Conservation (phyloP, 768 basidiomycete genomes). For the Lyophyllum atratum region DNA sequence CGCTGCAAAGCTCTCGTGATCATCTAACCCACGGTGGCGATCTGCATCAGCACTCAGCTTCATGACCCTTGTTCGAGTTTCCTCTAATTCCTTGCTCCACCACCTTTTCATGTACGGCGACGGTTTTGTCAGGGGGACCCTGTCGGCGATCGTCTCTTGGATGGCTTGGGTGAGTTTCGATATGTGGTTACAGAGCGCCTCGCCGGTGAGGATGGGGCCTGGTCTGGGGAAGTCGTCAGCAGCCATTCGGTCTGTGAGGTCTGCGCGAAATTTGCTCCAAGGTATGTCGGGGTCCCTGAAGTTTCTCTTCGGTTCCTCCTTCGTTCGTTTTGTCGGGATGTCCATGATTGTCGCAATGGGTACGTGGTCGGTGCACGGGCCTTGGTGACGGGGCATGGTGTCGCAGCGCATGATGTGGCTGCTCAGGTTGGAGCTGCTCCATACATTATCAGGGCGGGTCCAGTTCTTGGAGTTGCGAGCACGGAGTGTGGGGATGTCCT, state of each 20-base stretch:
- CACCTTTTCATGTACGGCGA: neutral
- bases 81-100: constrained; percentile 2
- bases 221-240: constrained; percentile 23
- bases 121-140: neutral
- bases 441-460: constrained; percentile 39
- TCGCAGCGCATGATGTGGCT: constrained; percentile 20
- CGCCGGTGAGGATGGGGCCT: constrained; percentile 17
- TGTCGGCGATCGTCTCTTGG: neutral
- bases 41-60: neutral
- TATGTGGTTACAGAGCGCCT: constrained; percentile 15
- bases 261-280: constrained; percentile 28
- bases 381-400: constrained; percentile 13
- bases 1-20: neutral
- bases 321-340: neutral
- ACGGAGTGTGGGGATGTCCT: constrained; percentile 27
- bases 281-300: constrained; percentile 24
- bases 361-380: constrained; percentile 32
- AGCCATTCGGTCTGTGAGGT: neutral
- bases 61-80: neutral
- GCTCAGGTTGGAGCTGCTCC: constrained; percentile 15
- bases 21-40: neutral
- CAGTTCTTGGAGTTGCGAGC: constrained; percentile 22
- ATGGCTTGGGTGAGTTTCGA: neutral
- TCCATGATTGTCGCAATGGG: constrained; percentile 28
- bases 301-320: constrained; percentile 7